Conservation (phyloP, 129 eudicot genomes). For the Pittosporum tobira region DNA sequence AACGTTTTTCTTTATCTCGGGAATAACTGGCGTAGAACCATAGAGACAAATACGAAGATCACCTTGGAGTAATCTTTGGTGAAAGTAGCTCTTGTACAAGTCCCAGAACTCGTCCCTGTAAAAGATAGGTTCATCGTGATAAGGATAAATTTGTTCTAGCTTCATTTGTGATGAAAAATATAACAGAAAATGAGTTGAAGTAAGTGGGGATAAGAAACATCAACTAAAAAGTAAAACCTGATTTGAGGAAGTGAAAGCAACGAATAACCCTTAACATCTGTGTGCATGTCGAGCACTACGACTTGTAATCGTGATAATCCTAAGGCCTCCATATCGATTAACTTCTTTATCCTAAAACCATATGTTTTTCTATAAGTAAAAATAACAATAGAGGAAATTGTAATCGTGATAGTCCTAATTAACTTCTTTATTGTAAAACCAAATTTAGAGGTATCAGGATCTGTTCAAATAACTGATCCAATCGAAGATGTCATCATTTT, state of each 20-base stretch:
- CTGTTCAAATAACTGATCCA: too few species aligned
- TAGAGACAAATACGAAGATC: conserved; percentile 64
- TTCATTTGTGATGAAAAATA: background rate
- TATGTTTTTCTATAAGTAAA: too few species aligned
- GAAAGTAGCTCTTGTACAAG: conserved; percentile 61
- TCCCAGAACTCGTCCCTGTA: conserved; percentile 93
- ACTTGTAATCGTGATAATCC: conserved; percentile 66
- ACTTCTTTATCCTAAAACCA: conserved; percentile 72
- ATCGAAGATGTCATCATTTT: too few species aligned
- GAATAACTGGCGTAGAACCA: conserved; percentile 36
- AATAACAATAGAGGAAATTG: too few species aligned
- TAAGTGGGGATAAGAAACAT: background rate
- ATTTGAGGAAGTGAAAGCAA: conserved; percentile 84
- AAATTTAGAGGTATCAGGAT: too few species aligned
- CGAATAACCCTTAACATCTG: conserved; percentile 87
- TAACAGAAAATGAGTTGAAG: background rate
- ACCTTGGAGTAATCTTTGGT: conserved; percentile 55
- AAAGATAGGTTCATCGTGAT: background rate
- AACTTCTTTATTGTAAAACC: too few species aligned
- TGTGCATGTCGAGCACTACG: conserved; percentile 76
- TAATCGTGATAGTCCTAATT: too few species aligned
- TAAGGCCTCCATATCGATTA: conserved; percentile 72
- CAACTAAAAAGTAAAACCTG: conserved; percentile 52
- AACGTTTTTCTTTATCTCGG: conserved; percentile 13
- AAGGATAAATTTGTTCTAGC: background rate